phyloP scores from a whole-genome alignment of 495 filamentous ascomycete species.

The Parathielavia appendiculata region DNA sequence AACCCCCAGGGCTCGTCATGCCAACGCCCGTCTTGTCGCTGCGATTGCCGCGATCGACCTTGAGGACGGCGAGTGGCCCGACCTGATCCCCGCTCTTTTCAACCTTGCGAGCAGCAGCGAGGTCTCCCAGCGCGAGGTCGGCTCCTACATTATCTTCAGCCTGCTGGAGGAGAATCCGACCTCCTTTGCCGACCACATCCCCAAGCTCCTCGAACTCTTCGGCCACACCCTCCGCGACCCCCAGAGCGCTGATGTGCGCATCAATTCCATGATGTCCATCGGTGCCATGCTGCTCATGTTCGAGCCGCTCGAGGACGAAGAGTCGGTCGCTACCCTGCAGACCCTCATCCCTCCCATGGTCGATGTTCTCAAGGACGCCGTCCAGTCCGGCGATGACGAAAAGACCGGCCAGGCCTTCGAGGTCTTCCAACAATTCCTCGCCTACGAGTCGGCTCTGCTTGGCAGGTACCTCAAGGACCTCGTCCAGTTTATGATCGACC shows the following conservation, averaged over 20 bases:
- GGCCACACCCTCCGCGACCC: constrained; percentile 81
- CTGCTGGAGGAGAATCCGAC: constrained; percentile 81
- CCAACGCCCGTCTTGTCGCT: constrained; percentile 80
- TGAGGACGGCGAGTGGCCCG: constrained; percentile 78
- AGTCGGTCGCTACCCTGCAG: constrained; percentile 67
- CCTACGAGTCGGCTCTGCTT: constrained; percentile 79
- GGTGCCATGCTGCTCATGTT: constrained; percentile 83
- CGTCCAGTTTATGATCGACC: constrained; percentile 87
- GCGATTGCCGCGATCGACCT: constrained; percentile 82
- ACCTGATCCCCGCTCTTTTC: constrained; percentile 69
- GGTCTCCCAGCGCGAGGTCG: constrained; percentile 79
- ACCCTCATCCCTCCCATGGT: constrained; percentile 83
- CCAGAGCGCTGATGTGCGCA: constrained; percentile 82
- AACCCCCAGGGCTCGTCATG: constrained; percentile 70
- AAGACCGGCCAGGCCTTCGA: constrained; percentile 85
- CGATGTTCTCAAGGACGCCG: constrained; percentile 73
- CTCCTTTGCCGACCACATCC: constrained; percentile 67
- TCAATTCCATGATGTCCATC: constrained; percentile 92
- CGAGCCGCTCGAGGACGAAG: constrained; percentile 73
- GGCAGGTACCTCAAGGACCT: constrained; percentile 84
- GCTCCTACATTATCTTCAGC: constrained; percentile 86
- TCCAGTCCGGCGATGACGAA: constrained; percentile 76
- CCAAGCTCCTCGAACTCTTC: constrained; percentile 78
- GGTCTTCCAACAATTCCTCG: constrained; percentile 92
- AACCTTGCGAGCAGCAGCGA: constrained; percentile 65